Evolutionary conservation across 495 filamentous ascomycete species (phyloP), one percentile per base, ranked within the genome.

Genomic region (Podospora pseudoanserina): DNA sequence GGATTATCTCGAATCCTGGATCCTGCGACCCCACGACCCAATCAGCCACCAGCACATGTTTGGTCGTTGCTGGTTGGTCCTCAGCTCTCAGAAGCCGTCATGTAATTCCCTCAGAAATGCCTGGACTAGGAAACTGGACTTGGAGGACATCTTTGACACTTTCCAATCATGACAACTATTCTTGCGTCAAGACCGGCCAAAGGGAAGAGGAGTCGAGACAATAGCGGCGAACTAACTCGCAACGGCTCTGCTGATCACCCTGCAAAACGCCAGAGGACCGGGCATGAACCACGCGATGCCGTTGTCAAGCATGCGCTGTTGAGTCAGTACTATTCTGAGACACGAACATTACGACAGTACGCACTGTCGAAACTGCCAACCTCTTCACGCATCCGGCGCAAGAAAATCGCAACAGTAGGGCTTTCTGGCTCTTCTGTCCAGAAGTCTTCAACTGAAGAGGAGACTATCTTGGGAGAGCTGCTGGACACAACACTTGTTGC

Each of bases 401-500:
- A 78, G 71, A 86, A 82, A 70, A 79, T 86, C 28, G 63, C 72
- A 23, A 77, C 78, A n/a, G 65, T 83, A 34, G 84, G 84, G 20
- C 66, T 65, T 65, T 68, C 66, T 54, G 67, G 67, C 26, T 71
- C 76, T 63, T 26, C 65, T 44, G 56, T 73, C 19, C 75, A 63
- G 13, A 71, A 64, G n/a, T 13, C 70, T 49, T 60, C 60, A 2
- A 72, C 73, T n/a, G 76, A 82, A 28, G 68, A 77, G 15, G 79
- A 82, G 57, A 63, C 68, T 15, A 77, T 75, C 4, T 74, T 92
- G 26, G 84, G 83, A 20, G 54, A 70, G 18, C 76, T 92, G 9
- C 87, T 96, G 11, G 91, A 94, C 78, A 80, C 81, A 7, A 91
- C 89, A 0, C 73, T 93, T 53, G 83, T 97, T 28, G 89, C 90